phyloP scores from a whole-genome alignment of 257 asterid genomes.

The Solanum etuberosum region DNA sequence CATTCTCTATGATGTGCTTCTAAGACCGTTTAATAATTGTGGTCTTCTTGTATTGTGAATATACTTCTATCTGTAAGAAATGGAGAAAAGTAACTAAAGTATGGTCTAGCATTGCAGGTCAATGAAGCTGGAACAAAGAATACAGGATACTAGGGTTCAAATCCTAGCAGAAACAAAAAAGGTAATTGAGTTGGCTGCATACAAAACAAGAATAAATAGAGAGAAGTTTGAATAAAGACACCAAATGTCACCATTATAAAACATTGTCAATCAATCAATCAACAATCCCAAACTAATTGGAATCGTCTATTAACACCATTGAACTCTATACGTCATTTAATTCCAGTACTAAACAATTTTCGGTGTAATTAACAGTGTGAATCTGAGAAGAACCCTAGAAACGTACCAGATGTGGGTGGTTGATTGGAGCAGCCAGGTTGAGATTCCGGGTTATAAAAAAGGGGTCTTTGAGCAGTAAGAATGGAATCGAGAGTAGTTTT shows the following conservation, averaged over 20 bases:
- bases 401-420: conserved; percentile 21
- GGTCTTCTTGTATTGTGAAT: background rate
- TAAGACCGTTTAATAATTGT: background rate
- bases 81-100: background rate
- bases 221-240: background rate
- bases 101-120: background rate
- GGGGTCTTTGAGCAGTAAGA: conserved; percentile 44
- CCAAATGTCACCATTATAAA: background rate
- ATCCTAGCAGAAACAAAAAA: background rate
- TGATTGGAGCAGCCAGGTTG: conserved; percentile 10
- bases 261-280: background rate
- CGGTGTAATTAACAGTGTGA: background rate
- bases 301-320: background rate
- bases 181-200: background rate
- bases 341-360: background rate
- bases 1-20: background rate
- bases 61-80: background rate
- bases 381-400: background rate
- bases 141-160: background rate
- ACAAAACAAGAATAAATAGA: background rate
- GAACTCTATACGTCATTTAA: background rate
- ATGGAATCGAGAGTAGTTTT: conserved; percentile 35
- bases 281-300: background rate
- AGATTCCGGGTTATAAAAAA: conserved; percentile 11
- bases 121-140: background rate